Base-by-base conservation (phyloP, 768 basidiomycete species). In the Boletus rex-veris region DNA sequence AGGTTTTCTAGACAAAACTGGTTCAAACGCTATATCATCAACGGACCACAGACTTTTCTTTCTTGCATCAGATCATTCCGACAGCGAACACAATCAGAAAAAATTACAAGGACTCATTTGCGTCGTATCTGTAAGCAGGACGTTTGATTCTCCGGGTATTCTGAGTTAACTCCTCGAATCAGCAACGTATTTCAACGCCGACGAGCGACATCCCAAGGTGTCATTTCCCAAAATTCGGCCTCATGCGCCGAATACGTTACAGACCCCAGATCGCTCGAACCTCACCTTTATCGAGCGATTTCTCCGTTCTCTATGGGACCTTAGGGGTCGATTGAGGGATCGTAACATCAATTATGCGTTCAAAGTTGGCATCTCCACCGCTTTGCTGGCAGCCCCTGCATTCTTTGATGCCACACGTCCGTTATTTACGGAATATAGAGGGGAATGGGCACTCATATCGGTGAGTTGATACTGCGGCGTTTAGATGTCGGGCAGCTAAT, bases 391-490 rank as follows among this genome's bases (percentile, higher is more conserved):
- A 0, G 79, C 88, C 0, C 94, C 95, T 3, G 95, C 95, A 0
- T 98, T 96, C 71, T 85, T 90, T 54, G 88, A 90, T 49, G 57
- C 70, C 16, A 94, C 90, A 1, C 77, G 94, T 24, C 86, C 85
- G 5, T 70, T 83, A 4, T 98, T 97, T 64, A 75, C 90, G 40
- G 80, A 85, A 44, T 93, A 88, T 61, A 81, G 85, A 62, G 95
- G 95, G 35, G 93, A 98, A 72, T 99, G 96, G 96, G 93, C 93
- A 1, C 73, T 99, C 64, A 90, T 98, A 49, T 94, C 94, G 42
- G 92, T 90, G 57, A 64, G 81, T 74, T 28, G 35, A 39, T 35
- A 4, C 1, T 45, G 57, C 52, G 61, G 59, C 30, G 60, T 59
- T 61, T 50, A 35, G 36, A 33, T n/a, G 55, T 40, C 18, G 15